phyloP scores from a whole-genome alignment of 192 early-diverging fungal species.

The Podila verticillata region DNA sequence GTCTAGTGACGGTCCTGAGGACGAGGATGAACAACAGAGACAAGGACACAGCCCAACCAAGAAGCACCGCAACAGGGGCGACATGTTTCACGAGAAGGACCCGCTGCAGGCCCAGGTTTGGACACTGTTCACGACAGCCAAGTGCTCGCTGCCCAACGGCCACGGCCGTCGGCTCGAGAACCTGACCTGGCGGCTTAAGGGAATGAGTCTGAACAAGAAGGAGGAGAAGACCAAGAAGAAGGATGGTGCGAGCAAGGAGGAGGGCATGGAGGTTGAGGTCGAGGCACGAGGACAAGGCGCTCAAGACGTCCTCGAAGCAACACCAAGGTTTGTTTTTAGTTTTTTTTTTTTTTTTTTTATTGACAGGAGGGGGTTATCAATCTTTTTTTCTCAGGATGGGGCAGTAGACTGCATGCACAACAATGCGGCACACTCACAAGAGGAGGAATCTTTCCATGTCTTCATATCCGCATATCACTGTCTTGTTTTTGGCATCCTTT shows the following conservation, averaged over 20 bases:
- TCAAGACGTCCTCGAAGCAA: no score
- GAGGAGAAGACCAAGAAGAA: constrained; percentile 2
- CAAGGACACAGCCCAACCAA: neutral
- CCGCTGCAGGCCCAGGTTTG: constrained; percentile 68
- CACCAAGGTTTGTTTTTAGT: no score
- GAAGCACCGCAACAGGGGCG: neutral
- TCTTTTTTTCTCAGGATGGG: no score
- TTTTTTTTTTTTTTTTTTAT: no score
- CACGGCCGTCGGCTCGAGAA: constrained; percentile 79
- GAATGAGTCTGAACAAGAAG: constrained; percentile 63
- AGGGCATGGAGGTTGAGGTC: no score
- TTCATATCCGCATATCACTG: no score
- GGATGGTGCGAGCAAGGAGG: neutral
- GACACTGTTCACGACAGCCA: constrained; percentile 75
- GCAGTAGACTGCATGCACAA: no score
- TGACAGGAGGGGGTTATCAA: no score
- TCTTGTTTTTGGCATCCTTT: no score
- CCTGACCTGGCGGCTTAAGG: constrained; percentile 83
- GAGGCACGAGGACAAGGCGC: no score
- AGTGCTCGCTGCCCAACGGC: constrained; percentile 75
- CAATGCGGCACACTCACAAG: no score
- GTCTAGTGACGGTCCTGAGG: neutral
- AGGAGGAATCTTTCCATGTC: no score
- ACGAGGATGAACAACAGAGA: neutral
- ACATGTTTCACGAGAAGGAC: constrained; percentile 33